Evolutionary conservation across 768 basidiomycete genomes (phyloP), one percentile per base, ranked within the genome.

Genomic region (Neoboletus subvelutipes): DNA sequence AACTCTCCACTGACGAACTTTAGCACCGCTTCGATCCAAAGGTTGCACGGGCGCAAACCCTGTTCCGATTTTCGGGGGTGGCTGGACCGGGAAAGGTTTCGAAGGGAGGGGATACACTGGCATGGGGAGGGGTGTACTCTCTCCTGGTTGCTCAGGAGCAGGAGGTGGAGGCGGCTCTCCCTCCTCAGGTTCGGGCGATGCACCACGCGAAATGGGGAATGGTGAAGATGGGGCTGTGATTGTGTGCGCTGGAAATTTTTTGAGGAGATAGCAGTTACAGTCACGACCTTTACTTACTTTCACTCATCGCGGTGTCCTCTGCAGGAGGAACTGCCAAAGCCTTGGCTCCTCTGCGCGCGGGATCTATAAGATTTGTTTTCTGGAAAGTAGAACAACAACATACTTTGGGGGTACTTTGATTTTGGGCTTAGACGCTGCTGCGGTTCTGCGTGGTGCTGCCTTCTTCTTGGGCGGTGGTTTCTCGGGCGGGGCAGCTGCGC

Each of bases 31-130:
- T 65, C 82, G 85, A 67, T 92, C 90, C 26, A 92, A 76, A 42
- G 87, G 78, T 39, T 87, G 69, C 29, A 80, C 68, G 0, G 88
- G 83, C 13, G 90, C 88, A 61, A 87, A 86, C 12, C 89, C 88
- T 7, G 86, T 80, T 18, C 77, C 75, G n/a, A 92, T 85, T 74
- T 91, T 92, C 0, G 82, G 83, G 2, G 89, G 85, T 31, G 84
- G 85, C 63, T 90, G 88, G 13, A 92, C 90, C 0, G 88, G 85
- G 74, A 91, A 91, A 1, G 90, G 88, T 70, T 88, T 90, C n/a
- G 84, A 80, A 13, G 90, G 90, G 24, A 92, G 80, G 1, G 90
- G 88, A 60, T 91, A 92, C 29, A 85, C 72, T 4, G 90, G 90
- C 3, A 88, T 2, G 29, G 65, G 66, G 39, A 66, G 77, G 1